A percentile compares a stretch with the other conserved stretches of the same genome.
phyloP scores from a whole-genome alignment of 352 stramenopile genomes.

The Phytopythium vexans region DNA sequence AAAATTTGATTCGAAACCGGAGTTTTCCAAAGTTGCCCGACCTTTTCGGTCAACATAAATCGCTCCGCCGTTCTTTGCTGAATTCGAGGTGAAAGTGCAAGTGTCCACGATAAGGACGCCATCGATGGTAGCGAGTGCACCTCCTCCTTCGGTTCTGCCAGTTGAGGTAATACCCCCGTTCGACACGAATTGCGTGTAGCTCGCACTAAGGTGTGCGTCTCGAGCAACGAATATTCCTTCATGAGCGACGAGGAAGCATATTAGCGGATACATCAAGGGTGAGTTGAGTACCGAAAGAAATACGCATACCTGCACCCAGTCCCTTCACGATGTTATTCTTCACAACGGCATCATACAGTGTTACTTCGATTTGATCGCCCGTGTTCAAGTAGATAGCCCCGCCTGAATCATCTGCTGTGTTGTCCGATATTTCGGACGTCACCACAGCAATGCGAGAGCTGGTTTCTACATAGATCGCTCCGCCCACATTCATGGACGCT shows the following conservation, averaged over 20 bases:
- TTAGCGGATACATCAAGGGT: neutral
- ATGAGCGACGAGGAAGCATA: neutral
- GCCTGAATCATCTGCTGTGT: constrained; percentile 55
- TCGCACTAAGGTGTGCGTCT: constrained; percentile 24
- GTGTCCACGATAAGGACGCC: constrained; percentile 23
- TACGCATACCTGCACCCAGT: constrained; percentile 35
- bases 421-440: constrained; percentile 29
- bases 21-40: constrained; percentile 13
- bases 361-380: constrained; percentile 31
- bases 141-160: constrained; percentile 58
- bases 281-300: neutral
- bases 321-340: constrained; percentile 38
- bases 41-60: constrained; percentile 39
- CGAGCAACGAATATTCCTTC: constrained; percentile 54
- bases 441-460: constrained; percentile 14
- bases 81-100: constrained; percentile 44
- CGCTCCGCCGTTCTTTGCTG: constrained; percentile 37
- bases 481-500: constrained; percentile 51
- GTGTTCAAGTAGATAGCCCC: constrained; percentile 57
- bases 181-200: constrained; percentile 17
- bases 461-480: constrained; percentile 46
- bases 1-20: constrained; percentile 35
- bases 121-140: constrained; percentile 42
- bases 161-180: constrained; percentile 45
- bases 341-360: constrained; percentile 21